Base-by-base conservation (phyloP, 257 asterid genomes). In the Capsicum baccatum region DNA sequence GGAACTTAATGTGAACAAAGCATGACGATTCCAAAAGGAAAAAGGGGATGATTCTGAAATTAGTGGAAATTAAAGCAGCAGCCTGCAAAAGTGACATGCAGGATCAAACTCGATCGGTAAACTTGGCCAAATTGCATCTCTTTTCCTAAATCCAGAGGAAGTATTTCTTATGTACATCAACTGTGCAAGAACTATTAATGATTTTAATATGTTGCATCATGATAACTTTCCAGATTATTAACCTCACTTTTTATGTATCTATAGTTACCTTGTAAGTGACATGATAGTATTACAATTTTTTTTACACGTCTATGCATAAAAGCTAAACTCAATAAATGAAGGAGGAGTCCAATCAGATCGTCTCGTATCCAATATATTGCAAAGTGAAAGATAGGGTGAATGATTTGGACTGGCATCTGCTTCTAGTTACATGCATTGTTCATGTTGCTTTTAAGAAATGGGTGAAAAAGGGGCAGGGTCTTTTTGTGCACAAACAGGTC, bases 121-220 rank as follows among this genome's bases (percentile, higher is more conserved):
- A 52, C 63, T 76, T 76, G 81, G 9, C 81, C 62, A 26, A 76
- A 76, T 76, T 76, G 81, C 63, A 13, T 76, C 62, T 74, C 8
- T 50, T 74, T 76, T 21, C 21, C 62, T 50, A 35, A 50, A 70
- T 70, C 16, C 56, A 70, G 16, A 15, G 21, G 1, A 68, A 37
- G 7, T 12, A 68, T 15, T 37, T 37, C 11, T 13, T 67, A 35
- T 5, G 4, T 67, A 67, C 14, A 54, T 54, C 44, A 4, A 39
- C 44, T 15, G 1, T 1, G 19, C 13, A 50, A 9, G 3, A 10
- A 52, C 4, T 52, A 52, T 57, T 2, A 57, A 15, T 57, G 5
- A 57, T 16, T 57, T 57, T 15, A 5, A 57, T 9, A 15, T 58
- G 26, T 59, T 7, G 10, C n/a, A 8, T 8, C 5, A 59, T 4